Conservation (phyloP, 345 rosid genomes). For the Anastatica hierochuntica region DNA sequence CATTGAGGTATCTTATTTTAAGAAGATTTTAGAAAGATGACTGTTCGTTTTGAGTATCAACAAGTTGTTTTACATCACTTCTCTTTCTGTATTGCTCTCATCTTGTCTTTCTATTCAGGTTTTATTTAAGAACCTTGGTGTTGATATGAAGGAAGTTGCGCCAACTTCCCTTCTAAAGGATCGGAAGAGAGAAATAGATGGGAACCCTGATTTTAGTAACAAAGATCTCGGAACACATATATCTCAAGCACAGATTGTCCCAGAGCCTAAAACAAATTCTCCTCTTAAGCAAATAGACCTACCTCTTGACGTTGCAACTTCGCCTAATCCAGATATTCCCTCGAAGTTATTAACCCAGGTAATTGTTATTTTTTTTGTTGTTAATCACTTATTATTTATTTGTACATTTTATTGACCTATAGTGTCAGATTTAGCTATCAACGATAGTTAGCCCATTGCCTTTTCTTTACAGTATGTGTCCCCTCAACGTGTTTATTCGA, state of each 20-base stretch:
- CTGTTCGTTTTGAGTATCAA: not conserved
- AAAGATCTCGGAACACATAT: slow-evolving; percentile 53
- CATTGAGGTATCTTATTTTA: slow-evolving; percentile 56
- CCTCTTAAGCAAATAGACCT: slow-evolving; percentile 62
- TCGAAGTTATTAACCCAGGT: slow-evolving; percentile 76
- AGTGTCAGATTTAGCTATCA: not conserved
- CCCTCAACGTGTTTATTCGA: slow-evolving; percentile 54
- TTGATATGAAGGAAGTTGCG: slow-evolving; percentile 77
- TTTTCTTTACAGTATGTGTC: slow-evolving; percentile 49
- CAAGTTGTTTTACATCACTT: not conserved
- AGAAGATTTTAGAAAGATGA: slow-evolving; percentile 1
- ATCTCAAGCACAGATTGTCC: slow-evolving; percentile 56
- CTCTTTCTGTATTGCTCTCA: not conserved
- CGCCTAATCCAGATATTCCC: slow-evolving; percentile 56
- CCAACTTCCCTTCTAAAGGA: slow-evolving; percentile 91
- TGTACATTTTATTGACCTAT: not conserved
- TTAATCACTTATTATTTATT: too few species aligned
- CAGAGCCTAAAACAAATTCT: slow-evolving; percentile 63
- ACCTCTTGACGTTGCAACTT: slow-evolving; percentile 43
- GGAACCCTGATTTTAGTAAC: slow-evolving; percentile 93
- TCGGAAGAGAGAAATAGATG: slow-evolving; percentile 84
- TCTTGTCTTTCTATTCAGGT: slow-evolving; percentile 38
- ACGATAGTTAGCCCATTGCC: not conserved
- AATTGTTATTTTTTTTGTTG: slow-evolving; percentile 9
- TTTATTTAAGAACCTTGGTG: slow-evolving; percentile 78